Percentiles rank a stretch among this genome's conserved stretches.
Evolutionary conservation across 176 grass and related monocot genomes (phyloP).

Genomic region (Musa acuminata): DNA sequence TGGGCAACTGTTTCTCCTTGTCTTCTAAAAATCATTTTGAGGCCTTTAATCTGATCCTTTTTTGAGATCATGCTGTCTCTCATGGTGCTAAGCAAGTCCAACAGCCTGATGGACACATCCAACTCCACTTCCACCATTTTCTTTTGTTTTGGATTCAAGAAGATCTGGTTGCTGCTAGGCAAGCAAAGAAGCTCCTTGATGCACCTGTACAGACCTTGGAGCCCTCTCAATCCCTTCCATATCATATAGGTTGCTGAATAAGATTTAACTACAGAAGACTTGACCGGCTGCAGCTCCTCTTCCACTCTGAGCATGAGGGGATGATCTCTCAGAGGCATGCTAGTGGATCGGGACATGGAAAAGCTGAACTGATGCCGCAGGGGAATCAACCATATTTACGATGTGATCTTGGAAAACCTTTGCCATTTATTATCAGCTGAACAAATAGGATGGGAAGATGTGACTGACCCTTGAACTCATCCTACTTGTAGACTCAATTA

Average conservation of each 20-base stretch:
- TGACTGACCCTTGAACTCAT: background rate
- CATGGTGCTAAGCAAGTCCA: background rate
- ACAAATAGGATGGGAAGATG: background rate
- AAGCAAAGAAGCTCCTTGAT: background rate
- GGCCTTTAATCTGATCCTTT: background rate
- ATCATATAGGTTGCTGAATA: background rate
- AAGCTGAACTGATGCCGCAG: background rate
- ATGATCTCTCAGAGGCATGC: background rate
- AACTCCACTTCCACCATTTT: background rate
- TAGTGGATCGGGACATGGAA: background rate
- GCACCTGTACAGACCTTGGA: background rate
- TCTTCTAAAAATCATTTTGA: background rate
- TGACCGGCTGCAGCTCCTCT: background rate
- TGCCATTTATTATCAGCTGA: background rate
- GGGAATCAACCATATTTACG: background rate
- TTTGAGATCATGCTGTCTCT: background rate
- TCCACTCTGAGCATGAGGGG: background rate
- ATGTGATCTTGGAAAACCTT: background rate
- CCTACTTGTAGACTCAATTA: background rate
- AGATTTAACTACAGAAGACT: background rate
- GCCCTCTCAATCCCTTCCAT: background rate
- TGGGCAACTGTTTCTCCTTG: background rate
- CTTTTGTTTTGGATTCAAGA: background rate
- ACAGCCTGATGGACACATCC: slow-evolving; percentile 4
- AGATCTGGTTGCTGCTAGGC: background rate